Conservation (phyloP, 176 grass and related monocot genomes). For the Cenchrus fungigraminus region DNA sequence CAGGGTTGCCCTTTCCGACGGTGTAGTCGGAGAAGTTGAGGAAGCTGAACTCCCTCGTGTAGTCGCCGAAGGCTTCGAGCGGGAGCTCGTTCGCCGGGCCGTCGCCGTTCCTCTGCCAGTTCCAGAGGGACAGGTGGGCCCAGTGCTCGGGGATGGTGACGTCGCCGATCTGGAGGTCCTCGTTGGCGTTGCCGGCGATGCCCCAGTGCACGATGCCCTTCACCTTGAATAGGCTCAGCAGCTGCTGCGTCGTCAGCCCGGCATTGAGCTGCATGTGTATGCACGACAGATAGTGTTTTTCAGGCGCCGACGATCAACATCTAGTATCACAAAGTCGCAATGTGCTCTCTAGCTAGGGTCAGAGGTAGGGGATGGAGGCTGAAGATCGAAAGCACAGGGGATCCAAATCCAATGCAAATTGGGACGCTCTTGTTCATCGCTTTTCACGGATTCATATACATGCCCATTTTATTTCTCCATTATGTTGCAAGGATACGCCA, state of each 20-base stretch:
- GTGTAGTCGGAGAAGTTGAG: slow-evolving; percentile 73
- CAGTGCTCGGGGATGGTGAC: slow-evolving; percentile 61
- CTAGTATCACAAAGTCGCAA: no score
- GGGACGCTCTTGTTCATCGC: no score
- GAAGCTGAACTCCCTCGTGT: slow-evolving; percentile 51
- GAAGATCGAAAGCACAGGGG: no score
- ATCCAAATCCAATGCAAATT: no score
- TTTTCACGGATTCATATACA: no score
- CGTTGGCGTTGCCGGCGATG: slow-evolving; percentile 59
- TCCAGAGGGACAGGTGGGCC: slow-evolving; percentile 67
- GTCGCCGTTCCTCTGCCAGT: slow-evolving; percentile 58
- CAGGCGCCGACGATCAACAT: no score
- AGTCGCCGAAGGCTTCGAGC: slow-evolving; percentile 52
- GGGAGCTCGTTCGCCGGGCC: slow-evolving; percentile 46
- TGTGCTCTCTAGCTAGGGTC: no score
- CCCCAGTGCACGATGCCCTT: slow-evolving; percentile 71
- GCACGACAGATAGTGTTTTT: no score
- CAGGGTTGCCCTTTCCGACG: neutral
- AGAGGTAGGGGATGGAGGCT: no score
- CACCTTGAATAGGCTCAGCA: slow-evolving; percentile 57
- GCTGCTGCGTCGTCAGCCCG: slow-evolving; percentile 59
- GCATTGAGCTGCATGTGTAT: slow-evolving; percentile 72
- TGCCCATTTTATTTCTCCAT: no score
- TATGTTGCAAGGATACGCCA: no score
- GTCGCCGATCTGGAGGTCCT: slow-evolving; percentile 67